Base-by-base conservation (phyloP, 2,329 filamentous ascomycete genomes). In the Colletotrichum gigasporum region DNA sequence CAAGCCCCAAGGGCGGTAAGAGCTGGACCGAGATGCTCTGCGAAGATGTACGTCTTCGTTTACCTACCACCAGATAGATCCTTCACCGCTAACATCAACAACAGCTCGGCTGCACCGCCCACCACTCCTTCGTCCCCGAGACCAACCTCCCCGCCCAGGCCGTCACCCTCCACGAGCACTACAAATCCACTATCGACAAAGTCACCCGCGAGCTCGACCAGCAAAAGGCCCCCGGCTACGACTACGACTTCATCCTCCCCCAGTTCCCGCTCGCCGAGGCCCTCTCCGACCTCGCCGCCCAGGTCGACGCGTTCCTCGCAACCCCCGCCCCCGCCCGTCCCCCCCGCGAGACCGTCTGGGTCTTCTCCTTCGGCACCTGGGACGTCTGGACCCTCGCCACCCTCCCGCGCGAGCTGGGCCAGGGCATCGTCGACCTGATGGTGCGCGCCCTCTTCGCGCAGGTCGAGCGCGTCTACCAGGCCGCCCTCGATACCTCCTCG, bases 281-380 rank as follows among this genome's bases (percentile, higher is more conserved):
- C 28, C 71, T 76, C 1, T 74, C 78, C 12, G 83, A 86, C 60
- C 69, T 87, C 10, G 68, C 74, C 16, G 71, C 73, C 3, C 84
- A 87, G 66, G 70, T 87, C 2, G 69, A 77, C 30, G 63, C 68
- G 2, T 87, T 86, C 53, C 77, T 87, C n/a, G 70, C 75, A 75
- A 73, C 41, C 73, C 79, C 2, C 71, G 71, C 18, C 41, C 74
- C 77, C 0, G 65, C 67, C 2, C 62, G 66, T 0, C 62, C 76
- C 0, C 78, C 82, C 5, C 74, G 74, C n/a, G 81, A 85, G 63
- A 86, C 84, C 0, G 68, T 86, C 12, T 86, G 82, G 81, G 73
- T 86, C 12, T 83, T 87, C 56, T 81, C 76, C 9, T 79, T 85
- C 56, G 84, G 84, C n/a, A 80, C 80, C 28, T 86, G 84, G 83